Evolutionary conservation across 257 asterid species (phyloP), one percentile per base, ranked within the genome.

Genomic region (Rauvolfia tetraphylla): DNA sequence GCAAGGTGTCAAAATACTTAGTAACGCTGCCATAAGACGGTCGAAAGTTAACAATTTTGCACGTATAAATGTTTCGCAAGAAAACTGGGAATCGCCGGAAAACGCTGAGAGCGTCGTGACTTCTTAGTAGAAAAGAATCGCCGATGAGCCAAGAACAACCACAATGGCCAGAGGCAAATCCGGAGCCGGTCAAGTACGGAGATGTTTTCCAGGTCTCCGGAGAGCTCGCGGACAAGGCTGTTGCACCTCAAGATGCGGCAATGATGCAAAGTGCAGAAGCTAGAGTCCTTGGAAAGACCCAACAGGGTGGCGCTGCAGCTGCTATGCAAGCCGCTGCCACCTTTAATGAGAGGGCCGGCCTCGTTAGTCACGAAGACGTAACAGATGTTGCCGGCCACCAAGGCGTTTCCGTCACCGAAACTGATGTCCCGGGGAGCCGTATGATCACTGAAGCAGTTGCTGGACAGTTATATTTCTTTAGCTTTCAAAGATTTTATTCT

Each of bases 251-350:
- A 67, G 96, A 90, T 58, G 97, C 97, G 0, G 85, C 94, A 36
- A 79, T 90, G 90, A 90, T 89, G 93, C 90, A 92, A 83, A 78
- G 89, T 0, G 96, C 93, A 0, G 93, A 92, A 41, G 68, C 88
- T 57, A 41, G 81, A 1, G 80, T 87, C 6, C 65, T 90, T 0
- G 97, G 96, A 0, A 85, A 87, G 44, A 85, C 83, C 3, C 89
- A 79, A 76, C 85, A 82, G 42, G 88, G 90, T 31, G 92, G 95
- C 25, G 74, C 93, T 3, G 96, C 93, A 5, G 90, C 90, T 36
- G 69, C 80, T 72, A 86, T 89, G 97, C 91, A 83, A 76, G 75
- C 93, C 7, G 93, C 93, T 2, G 92, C 96, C 69, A 58, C 84
- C 46, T 39, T 51, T 3, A 90, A 92, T 34, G 91, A 86, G 61